A percentile compares a stretch with the other conserved stretches of the same genome.
Evolutionary conservation across 202 grass and related monocot species (phyloP).

Genomic region (Panicum virgatum): DNA sequence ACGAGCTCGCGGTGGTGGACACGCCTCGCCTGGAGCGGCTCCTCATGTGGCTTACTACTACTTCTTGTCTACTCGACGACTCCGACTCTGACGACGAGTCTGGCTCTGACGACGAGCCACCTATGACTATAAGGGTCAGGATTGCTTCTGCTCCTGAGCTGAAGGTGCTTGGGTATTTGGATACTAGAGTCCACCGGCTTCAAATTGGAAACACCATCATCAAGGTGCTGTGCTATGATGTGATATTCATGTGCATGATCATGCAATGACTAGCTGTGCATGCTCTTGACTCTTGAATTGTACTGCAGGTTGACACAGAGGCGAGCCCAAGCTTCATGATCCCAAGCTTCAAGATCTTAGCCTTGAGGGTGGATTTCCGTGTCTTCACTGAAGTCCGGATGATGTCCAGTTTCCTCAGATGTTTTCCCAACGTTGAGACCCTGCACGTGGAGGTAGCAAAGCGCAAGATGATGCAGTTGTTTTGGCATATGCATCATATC

Average conservation of each 20-base stretch:
- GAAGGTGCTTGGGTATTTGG: not conserved
- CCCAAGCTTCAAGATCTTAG: conserved; percentile 10
- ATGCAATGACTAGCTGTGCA: not conserved
- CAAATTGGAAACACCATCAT: conserved; percentile 1
- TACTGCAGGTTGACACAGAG: not conserved
- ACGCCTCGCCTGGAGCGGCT: conserved; percentile 11
- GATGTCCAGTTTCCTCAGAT: not conserved
- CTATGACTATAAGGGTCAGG: not conserved
- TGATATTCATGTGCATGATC: not conserved
- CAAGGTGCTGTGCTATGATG: not conserved
- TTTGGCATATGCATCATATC: not conserved
- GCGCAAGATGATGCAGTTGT: not conserved
- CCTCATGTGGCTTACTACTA: not conserved
- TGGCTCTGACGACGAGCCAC: not conserved
- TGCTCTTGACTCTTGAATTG: not conserved
- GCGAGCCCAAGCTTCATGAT: not conserved
- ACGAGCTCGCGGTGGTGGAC: conserved; percentile 2
- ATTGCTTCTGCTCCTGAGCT: not conserved
- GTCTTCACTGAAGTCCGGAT: not conserved
- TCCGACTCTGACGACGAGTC: not conserved
- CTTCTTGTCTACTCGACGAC: not conserved
- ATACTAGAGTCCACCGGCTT: not conserved
- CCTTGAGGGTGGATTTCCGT: not conserved
- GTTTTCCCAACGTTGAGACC: conserved; percentile 16
- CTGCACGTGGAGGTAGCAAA: conserved; percentile 14